Evolutionary conservation across 768 basidiomycete genomes (phyloP).

Genomic region (Pleurotus salmoneostramineus): DNA sequence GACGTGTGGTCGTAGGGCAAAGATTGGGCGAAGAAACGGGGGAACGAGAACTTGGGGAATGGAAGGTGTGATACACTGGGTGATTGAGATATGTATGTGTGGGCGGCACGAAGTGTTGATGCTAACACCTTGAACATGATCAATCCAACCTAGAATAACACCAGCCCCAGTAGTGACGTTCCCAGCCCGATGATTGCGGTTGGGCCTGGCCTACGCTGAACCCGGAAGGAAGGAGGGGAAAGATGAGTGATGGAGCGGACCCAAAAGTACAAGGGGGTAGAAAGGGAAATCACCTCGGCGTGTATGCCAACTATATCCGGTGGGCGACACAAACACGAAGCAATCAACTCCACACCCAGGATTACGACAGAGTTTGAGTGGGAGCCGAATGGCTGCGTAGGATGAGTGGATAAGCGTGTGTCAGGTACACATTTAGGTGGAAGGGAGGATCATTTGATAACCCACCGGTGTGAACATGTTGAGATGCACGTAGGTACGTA

Average conservation of each 20-base stretch:
- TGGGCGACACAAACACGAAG: neutral
- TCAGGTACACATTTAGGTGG: neutral
- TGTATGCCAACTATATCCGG: neutral
- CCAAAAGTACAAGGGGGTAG: neutral
- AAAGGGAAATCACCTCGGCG: neutral
- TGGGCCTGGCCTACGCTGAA: too few species aligned
- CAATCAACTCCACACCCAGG: neutral
- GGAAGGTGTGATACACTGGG: neutral
- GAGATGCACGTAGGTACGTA: neutral
- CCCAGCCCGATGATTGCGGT: neutral
- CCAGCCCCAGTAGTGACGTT: neutral
- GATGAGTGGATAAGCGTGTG: too few species aligned
- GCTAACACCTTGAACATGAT: neutral
- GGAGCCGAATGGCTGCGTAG: too few species aligned
- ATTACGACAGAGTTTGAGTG: neutral
- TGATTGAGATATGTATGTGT: neutral
- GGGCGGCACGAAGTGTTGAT: neutral
- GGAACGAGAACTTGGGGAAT: neutral
- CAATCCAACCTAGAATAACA: neutral
- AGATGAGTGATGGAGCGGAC: neutral
- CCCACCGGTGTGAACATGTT: neutral
- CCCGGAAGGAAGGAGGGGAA: too few species aligned
- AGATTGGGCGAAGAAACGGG: neutral
- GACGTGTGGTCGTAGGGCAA: too few species aligned
- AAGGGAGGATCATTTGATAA: neutral